Evolutionary conservation across 139 green algal genomes (phyloP).

Genomic region (Desmodesmus armatus): DNA sequence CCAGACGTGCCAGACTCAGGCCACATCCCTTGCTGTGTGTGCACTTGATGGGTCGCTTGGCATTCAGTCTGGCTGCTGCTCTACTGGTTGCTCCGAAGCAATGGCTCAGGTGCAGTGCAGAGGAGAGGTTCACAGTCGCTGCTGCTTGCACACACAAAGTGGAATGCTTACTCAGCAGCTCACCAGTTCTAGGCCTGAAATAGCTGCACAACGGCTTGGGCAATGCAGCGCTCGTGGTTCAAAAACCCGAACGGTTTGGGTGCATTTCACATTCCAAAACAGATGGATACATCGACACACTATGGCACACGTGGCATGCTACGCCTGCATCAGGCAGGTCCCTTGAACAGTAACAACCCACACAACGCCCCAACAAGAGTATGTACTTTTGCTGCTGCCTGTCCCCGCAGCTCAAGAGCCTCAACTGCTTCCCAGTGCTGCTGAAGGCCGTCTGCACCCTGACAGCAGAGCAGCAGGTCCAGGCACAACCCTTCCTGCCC

Average conservation of each 20-base stretch:
- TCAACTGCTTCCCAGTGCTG: constrained; percentile 27
- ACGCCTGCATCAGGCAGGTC: too few relatives aligned
- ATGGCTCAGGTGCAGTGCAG: constrained; percentile 11
- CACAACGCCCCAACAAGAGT: too few relatives aligned
- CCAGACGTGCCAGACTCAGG: background rate
- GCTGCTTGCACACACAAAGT: background rate
- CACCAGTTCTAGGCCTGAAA: too few relatives aligned
- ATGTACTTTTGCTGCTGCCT: background rate
- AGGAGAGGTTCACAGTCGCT: background rate
- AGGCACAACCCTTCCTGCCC: background rate
- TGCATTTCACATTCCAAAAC: too few relatives aligned
- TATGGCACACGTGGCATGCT: too few relatives aligned
- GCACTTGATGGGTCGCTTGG: constrained; percentile 38
- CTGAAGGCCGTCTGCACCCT: constrained; percentile 16
- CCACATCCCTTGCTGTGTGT: background rate
- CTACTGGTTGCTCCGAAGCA: background rate
- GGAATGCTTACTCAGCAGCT: too few relatives aligned
- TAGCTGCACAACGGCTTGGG: too few relatives aligned
- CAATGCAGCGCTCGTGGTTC: too few relatives aligned
- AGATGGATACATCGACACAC: too few relatives aligned
- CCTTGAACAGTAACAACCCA: too few relatives aligned
- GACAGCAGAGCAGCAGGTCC: background rate
- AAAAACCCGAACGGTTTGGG: too few relatives aligned
- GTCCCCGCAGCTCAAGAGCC: constrained; percentile 20
- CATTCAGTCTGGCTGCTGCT: constrained; percentile 29